A percentile compares a stretch with the other conserved stretches of the same genome.
Conservation (phyloP, 768 basidiomycete genomes). For the Cystofilobasidium bisporidii region DNA sequence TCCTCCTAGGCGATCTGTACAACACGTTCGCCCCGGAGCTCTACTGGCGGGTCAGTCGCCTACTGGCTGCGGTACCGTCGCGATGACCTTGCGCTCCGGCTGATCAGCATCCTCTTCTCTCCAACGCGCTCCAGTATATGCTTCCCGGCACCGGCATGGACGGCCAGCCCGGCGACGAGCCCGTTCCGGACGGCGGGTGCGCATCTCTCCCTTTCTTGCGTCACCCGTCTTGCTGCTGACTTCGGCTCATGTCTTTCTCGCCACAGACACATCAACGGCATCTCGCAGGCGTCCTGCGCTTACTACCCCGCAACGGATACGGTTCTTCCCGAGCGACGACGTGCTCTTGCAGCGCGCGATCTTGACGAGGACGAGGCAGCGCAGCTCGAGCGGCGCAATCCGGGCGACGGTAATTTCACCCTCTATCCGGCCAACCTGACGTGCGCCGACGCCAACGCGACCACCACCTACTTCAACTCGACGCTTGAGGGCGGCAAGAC, state of each 20-base stretch:
- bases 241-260: no score
- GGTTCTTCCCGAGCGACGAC: slow-evolving; percentile 4
- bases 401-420: neutral
- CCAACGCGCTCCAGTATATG: neutral
- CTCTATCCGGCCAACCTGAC: neutral
- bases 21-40: slow-evolving; percentile 12
- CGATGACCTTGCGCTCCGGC: no score
- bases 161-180: slow-evolving; percentile 28
- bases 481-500: slow-evolving; percentile 16
- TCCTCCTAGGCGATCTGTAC: slow-evolving; percentile 20
- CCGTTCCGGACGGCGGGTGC: slow-evolving; percentile 17
- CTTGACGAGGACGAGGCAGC: no score
- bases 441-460: neutral
- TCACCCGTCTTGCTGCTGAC: no score
- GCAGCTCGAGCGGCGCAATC: slow-evolving; percentile 2
- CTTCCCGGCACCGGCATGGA: slow-evolving; percentile 21
- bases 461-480: slow-evolving; percentile 2
- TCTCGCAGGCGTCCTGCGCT: slow-evolving; percentile 18
- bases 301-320: neutral
- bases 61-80: no score
- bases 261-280: slow-evolving; percentile 24
- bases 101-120: no score
- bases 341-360: neutral
- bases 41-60: slow-evolving; percentile 3
- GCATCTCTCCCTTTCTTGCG: neutral